Conservation (phyloP, 208 protist genomes). For the Wallacemonas rigidus region DNA sequence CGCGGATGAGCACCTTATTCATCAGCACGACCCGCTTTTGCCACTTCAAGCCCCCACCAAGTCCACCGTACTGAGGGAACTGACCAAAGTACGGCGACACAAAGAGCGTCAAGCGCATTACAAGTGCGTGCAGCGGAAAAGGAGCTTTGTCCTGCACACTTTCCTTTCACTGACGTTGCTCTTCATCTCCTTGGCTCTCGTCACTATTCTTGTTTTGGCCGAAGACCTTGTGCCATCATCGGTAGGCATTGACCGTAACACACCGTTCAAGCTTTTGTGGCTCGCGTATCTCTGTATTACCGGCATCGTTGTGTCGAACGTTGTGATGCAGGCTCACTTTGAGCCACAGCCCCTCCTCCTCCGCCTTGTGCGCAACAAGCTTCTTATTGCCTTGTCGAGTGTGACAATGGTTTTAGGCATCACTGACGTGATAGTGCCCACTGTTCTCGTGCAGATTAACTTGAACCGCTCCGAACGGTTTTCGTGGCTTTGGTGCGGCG, state of each 20-base stretch:
- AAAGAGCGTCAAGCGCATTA: slow-evolving; percentile 62
- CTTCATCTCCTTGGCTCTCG: slow-evolving; percentile 56
- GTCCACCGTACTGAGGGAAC: slow-evolving; percentile 37
- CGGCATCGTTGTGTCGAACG: slow-evolving; percentile 70
- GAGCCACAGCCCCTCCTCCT: slow-evolving; percentile 71
- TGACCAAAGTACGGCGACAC: slow-evolving; percentile 60
- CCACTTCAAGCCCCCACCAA: slow-evolving; percentile 47
- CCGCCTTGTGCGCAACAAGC: slow-evolving; percentile 63
- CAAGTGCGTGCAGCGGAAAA: slow-evolving; percentile 66
- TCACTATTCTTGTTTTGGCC: slow-evolving; percentile 45
- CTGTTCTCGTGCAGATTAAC: slow-evolving; percentile 72
- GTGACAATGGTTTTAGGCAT: slow-evolving; percentile 57
- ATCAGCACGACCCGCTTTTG: slow-evolving; percentile 42
- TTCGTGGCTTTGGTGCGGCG: slow-evolving; percentile 79
- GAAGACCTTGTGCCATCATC: slow-evolving; percentile 39
- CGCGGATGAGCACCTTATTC: slow-evolving; percentile 44
- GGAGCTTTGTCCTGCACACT: slow-evolving; percentile 68
- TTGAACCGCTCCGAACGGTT: slow-evolving; percentile 46
- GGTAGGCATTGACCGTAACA: slow-evolving; percentile 33
- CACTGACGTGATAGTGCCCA: slow-evolving; percentile 57
- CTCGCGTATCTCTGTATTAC: slow-evolving; percentile 61
- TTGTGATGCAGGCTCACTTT: slow-evolving; percentile 83
- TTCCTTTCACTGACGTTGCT: slow-evolving; percentile 68
- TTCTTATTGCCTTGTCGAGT: slow-evolving; percentile 56
- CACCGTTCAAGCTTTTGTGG: slow-evolving; percentile 62